Evolutionary conservation across 2,329 filamentous ascomycete species (phyloP), one percentile per base, ranked within the genome.

Genomic region (Colletotrichum sp.): DNA sequence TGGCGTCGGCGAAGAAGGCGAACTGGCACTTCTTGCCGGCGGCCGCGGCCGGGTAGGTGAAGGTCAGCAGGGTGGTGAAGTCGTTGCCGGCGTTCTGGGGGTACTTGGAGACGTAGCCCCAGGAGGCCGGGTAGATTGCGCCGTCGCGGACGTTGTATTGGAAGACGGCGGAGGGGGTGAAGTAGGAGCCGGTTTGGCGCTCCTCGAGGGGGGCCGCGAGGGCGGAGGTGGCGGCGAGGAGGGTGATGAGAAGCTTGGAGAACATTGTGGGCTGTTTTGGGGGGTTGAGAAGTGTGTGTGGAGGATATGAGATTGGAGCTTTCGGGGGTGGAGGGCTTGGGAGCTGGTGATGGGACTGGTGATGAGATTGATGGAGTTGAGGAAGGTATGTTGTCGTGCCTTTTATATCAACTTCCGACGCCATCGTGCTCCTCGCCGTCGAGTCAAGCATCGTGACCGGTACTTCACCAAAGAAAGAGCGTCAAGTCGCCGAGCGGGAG

Each of bases 51-150:
- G 79, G 79, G 67, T 82, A 82, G n/a, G 77, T 79, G 55, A 82
- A 82, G 63, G 80, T 82, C 30, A 82, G 36, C 52, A 83, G 81
- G 60, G 81, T 78, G 34, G 80, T 83, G 70, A 78, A 76, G 73
- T 83, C 81, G 61, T 81, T 75, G 68, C 79, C 79, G 3, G 48
- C 65, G 77, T 82, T 69, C 12, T 80, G 75, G 70, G 70, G 55
- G 77, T 76, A 72, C 71, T 82, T 81, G 52, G 67, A 72, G 18
- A 82, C 73, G 57, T 72, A 34, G 68, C 77, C 78, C 69, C 36
- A 68, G 36, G 55, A 13, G 39, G 48, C 32, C 21, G 77, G 76
- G 43, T 39, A 8, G 71, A 81, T 80, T 72, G 79, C 78, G 48
- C 80, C 80, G 28, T 66, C 79, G 68, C 74, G 36, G 16, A 79